Evolutionary conservation across 345 rosid genomes (phyloP).

Genomic region (Populus simonii): DNA sequence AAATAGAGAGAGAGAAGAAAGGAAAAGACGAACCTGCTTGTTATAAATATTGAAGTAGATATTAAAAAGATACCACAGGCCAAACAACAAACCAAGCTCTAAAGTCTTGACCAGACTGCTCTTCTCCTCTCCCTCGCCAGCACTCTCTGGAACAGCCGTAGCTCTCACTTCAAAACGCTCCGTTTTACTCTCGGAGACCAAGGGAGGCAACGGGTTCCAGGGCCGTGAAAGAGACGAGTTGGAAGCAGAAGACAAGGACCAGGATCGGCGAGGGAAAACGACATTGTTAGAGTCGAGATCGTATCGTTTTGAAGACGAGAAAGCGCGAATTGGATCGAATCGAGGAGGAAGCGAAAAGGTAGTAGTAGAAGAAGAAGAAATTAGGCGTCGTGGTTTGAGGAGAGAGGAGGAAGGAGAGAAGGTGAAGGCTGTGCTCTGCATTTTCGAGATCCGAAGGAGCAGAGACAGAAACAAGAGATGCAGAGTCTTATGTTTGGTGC

Average conservation of each 20-base stretch:
- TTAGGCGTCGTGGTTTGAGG: slow-evolving; percentile 28
- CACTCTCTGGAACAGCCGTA: slow-evolving; percentile 58
- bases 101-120: slow-evolving; percentile 40
- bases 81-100: slow-evolving; percentile 76
- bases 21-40: slow-evolving; percentile 63
- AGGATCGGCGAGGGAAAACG: slow-evolving; percentile 59
- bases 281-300: slow-evolving; percentile 44
- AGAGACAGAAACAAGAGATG: background rate
- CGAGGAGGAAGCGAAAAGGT: background rate
- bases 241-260: slow-evolving; percentile 42
- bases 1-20: background rate
- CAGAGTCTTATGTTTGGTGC: background rate
- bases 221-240: slow-evolving; percentile 36
- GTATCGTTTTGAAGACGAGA: slow-evolving; percentile 22
- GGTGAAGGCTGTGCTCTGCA: slow-evolving; percentile 71
- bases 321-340: slow-evolving; percentile 37
- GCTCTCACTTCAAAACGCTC: slow-evolving; percentile 50
- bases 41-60: slow-evolving; percentile 99
- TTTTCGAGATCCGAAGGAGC: slow-evolving; percentile 34
- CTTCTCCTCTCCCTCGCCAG: slow-evolving; percentile 49
- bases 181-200: slow-evolving; percentile 21
- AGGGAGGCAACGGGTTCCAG: slow-evolving; percentile 56
- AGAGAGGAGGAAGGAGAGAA: slow-evolving; percentile 32
- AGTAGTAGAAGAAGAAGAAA: background rate
- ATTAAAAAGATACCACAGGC: slow-evolving; percentile 85